Percentiles rank a stretch among this genome's conserved stretches.
These are phyloP conservation scores for Pholiota microspora DNA, from an alignment of 768 basidiomycete species.

Conservation along the genomic window DNA sequence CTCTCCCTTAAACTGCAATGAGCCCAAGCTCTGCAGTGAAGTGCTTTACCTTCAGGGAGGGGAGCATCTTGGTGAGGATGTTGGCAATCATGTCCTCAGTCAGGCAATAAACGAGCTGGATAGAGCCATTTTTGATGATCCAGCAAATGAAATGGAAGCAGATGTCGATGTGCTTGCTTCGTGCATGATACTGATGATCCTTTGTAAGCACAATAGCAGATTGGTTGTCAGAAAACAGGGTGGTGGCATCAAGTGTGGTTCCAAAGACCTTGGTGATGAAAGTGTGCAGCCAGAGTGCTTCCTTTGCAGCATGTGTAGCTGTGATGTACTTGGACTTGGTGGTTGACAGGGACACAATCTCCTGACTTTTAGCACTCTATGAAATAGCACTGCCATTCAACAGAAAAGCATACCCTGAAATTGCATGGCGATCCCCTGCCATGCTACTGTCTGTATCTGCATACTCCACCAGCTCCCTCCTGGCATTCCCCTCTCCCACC, in stretches of 20 bases:
- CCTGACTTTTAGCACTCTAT: too few relatives aligned
- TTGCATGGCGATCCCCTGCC: not conserved
- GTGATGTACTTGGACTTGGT: too few relatives aligned
- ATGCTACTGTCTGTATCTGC: not conserved
- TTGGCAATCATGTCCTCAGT: too few relatives aligned
- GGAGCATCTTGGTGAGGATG: constrained; percentile 24
- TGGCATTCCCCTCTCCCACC: constrained; percentile 20
- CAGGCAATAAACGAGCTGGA: constrained; percentile 24
- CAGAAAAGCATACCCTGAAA: too few relatives aligned
- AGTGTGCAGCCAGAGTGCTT: not conserved
- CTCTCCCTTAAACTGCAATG: constrained; percentile 21
- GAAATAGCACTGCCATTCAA: too few relatives aligned
- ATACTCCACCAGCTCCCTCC: not conserved
- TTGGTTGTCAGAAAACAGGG: too few relatives aligned
- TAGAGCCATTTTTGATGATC: constrained; percentile 16
- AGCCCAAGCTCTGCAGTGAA: constrained; percentile 21
- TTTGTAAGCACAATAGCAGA: too few relatives aligned
- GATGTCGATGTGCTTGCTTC: constrained; percentile 14
- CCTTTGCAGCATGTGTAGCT: too few relatives aligned
- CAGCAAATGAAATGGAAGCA: constrained; percentile 20
- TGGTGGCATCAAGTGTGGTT: too few relatives aligned
- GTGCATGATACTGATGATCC: too few relatives aligned
- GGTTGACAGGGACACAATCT: too few relatives aligned
- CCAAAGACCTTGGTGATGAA: not conserved
- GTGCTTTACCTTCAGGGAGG: constrained; percentile 24